phyloP scores from a whole-genome alignment of 2,329 filamentous ascomycete genomes.

The Leptographium flavum region DNA sequence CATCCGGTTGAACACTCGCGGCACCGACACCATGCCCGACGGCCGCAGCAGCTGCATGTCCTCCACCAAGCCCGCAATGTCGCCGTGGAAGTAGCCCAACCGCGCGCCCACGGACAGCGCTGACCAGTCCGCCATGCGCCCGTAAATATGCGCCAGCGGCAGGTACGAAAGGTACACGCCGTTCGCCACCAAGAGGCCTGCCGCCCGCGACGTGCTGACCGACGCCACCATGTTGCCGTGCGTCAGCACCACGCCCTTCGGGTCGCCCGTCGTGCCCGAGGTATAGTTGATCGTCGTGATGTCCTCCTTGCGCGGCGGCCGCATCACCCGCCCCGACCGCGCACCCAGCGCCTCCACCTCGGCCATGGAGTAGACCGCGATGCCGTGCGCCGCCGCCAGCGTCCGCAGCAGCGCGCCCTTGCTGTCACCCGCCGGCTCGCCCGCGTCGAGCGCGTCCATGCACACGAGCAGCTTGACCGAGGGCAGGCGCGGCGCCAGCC shows the following conservation, averaged over 20 bases:
- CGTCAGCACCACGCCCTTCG: conserved; percentile 72
- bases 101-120: conserved; percentile 56
- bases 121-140: conserved; percentile 67
- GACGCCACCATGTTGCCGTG: conserved; percentile 71
- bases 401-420: conserved; percentile 67
- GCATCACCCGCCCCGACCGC: conserved; percentile 53
- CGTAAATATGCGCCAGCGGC: conserved; percentile 87
- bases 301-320: conserved; percentile 59
- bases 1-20: conserved; percentile 83
- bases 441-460: conserved; percentile 67
- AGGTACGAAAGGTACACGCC: conserved; percentile 75
- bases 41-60: conserved; percentile 81
- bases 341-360: conserved; percentile 74
- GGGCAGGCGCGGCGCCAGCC: conserved; percentile 63
- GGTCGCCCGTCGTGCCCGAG: conserved; percentile 68
- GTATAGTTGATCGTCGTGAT: conserved; percentile 86
- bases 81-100: conserved; percentile 89
- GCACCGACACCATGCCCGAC: conserved; percentile 74
- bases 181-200: conserved; percentile 30
- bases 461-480: conserved; percentile 77
- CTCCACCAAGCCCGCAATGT: conserved; percentile 73
- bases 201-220: conserved; percentile 44
- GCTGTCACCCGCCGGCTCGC: conserved; percentile 61
- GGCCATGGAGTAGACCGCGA: conserved; percentile 64
- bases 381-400: conserved; percentile 58